Conservation (phyloP, 1,139 yeast genomes). For the Scheffersomyces titani region DNA sequence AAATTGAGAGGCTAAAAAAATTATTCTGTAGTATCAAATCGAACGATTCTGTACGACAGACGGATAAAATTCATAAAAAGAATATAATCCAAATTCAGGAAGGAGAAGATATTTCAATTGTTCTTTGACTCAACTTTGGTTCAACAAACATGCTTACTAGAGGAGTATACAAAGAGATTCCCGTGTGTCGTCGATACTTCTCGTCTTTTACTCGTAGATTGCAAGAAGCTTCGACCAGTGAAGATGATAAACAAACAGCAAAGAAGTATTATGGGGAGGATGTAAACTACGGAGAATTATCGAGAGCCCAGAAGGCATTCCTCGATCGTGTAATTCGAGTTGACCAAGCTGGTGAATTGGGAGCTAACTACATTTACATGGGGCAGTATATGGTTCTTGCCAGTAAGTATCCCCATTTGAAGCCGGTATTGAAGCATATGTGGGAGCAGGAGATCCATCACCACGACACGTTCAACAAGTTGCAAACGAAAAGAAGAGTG, state of each 20-base stretch:
- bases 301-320: constrained; percentile 66
- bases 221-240: neutral
- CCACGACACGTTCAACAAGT: constrained; percentile 75
- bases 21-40: neutral
- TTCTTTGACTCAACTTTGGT: neutral
- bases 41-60: neutral
- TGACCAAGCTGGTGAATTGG: constrained; percentile 98
- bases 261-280: constrained; percentile 23
- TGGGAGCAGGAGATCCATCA: constrained; percentile 98
- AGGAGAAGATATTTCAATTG: neutral
- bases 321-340: constrained; percentile 81
- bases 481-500: constrained; percentile 77
- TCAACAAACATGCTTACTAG: neutral
- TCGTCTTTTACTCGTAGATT: neutral
- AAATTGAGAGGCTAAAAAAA: neutral
- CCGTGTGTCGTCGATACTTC: neutral
- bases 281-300: constrained; percentile 43
- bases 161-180: neutral
- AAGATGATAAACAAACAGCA: constrained; percentile 6
- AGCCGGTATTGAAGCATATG: constrained; percentile 84
- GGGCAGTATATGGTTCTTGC: constrained; percentile 86
- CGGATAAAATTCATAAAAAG: too few relatives aligned
- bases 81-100: neutral
- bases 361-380: constrained; percentile 89
- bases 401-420: constrained; percentile 66